Conservation (phyloP, 805 yeast species). For the Candida manassasensis region DNA sequence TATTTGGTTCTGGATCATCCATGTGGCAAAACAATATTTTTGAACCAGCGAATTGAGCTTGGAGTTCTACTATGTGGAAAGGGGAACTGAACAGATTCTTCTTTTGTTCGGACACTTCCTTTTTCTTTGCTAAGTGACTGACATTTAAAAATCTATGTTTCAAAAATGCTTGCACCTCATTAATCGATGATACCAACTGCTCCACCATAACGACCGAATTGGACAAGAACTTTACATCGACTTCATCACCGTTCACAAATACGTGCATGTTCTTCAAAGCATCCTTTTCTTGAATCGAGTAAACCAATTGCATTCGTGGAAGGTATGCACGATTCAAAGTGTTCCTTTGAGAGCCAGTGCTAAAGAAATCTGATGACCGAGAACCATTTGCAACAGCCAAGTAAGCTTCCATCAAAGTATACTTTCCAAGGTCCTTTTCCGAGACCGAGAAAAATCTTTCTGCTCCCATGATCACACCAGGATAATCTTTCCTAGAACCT, state of each 20-base stretch:
- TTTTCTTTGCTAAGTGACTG: conserved; percentile 10
- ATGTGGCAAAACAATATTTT: conserved; percentile 45
- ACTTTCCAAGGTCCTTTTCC: conserved; percentile 57
- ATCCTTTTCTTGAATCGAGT: conserved; percentile 27
- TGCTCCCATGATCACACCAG: conserved; percentile 78
- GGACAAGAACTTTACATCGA: conserved; percentile 63
- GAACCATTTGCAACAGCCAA: conserved; percentile 66
- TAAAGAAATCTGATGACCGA: conserved; percentile 45
- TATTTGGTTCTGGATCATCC: conserved; percentile 29
- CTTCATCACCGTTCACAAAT: conserved; percentile 58
- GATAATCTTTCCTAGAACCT: conserved; percentile 38
- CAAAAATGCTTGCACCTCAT: conserved; percentile 36
- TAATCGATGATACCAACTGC: conserved; percentile 42
- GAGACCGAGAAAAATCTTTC: conserved; percentile 65
- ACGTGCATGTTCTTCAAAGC: conserved; percentile 40
- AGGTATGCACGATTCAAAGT: conserved; percentile 60
- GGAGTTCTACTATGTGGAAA: conserved; percentile 43
- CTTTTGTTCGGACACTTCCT: conserved; percentile 9
- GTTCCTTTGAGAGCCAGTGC: conserved; percentile 40
- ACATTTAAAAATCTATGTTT: conserved; percentile 16
- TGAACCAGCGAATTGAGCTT: conserved; percentile 66
- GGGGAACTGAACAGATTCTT: conserved; percentile 10
- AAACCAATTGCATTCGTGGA: conserved; percentile 62
- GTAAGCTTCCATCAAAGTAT: conserved; percentile 65
- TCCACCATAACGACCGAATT: conserved; percentile 54